phyloP scores from a whole-genome alignment of 495 filamentous ascomycete species.

The Neurospora sp. region DNA sequence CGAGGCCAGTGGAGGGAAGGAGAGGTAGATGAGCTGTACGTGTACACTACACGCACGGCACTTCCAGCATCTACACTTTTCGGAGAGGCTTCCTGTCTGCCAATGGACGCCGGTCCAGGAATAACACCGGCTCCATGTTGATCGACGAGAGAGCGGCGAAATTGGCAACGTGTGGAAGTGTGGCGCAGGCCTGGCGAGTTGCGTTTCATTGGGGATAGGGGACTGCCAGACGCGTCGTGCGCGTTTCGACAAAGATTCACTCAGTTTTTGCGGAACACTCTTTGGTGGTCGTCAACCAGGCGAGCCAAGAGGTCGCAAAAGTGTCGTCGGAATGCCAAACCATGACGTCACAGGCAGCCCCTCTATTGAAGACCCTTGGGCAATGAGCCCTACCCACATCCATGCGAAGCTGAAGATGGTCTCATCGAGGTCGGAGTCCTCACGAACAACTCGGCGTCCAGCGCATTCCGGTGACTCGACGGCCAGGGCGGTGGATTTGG shows the following conservation, averaged over 20 bases:
- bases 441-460: background rate
- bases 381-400: background rate
- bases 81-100: background rate
- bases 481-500: background rate
- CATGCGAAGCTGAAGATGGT: slow-evolving; percentile 3
- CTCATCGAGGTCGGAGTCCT: background rate
- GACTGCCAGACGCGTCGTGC: background rate
- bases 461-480: background rate
- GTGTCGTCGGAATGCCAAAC: background rate
- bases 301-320: background rate
- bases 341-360: background rate
- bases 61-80: background rate
- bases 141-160: background rate
- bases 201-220: background rate
- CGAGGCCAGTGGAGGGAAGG: background rate
- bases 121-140: background rate
- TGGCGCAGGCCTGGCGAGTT: background rate
- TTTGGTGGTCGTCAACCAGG: background rate
- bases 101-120: background rate
- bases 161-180: background rate
- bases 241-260: background rate
- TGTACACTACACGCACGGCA: background rate
- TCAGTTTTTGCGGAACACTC: background rate
- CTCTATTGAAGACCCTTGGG: background rate
- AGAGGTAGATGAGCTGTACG: background rate